Base-by-base conservation (phyloP, 2,329 filamentous ascomycete genomes). In the Colletotrichum sansevieriae region DNA sequence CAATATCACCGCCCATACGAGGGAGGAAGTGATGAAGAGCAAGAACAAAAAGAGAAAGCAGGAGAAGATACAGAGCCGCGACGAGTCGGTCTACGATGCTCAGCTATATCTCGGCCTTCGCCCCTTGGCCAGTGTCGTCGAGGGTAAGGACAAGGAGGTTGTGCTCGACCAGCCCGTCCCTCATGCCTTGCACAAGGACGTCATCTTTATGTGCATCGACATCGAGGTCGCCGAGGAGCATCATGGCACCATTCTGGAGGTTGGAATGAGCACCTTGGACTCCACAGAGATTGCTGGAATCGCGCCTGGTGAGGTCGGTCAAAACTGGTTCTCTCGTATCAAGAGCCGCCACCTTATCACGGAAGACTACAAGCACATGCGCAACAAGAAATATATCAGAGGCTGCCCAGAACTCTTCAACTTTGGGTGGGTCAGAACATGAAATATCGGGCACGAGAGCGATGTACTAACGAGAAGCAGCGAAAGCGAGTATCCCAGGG, bases 201-300 rank as follows among this genome's bases (percentile, higher is more conserved):
- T 60, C 1, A 84, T 97, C 8, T 91, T 98, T 73, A 83, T 97
- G 67, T 89, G 87, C 70, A 83, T 98, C 51, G 96, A 99, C 74
- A 83, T 96, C 37, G 96, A 99, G 78, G 90, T 91, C 1, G 93
- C 90, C 66, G 96, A 99, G 77, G 80, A 81, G 22, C 83, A 87
- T 51, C 87, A 89, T 12, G 82, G 84, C 39, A 82, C 87, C 12
- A 86, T 98, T 67, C 97, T 95, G 0, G 96, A 99, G 78, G 85
- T 99, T 44, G 96, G 96, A 1, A 83, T 99, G 46, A 91, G 93
- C 1, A 90, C 91, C 3, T 83, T 98, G 0, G 94, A 98, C 76
- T 94, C 92, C 1, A 73, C 78, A 4, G 78, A 86, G 43, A 76
- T 94, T 22, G 73, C 79, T 1, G 80, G 78, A 8, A 70, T 89